phyloP scores from a whole-genome alignment of 2,329 filamentous ascomycete genomes.

The Trichoderma citrinoviride region DNA sequence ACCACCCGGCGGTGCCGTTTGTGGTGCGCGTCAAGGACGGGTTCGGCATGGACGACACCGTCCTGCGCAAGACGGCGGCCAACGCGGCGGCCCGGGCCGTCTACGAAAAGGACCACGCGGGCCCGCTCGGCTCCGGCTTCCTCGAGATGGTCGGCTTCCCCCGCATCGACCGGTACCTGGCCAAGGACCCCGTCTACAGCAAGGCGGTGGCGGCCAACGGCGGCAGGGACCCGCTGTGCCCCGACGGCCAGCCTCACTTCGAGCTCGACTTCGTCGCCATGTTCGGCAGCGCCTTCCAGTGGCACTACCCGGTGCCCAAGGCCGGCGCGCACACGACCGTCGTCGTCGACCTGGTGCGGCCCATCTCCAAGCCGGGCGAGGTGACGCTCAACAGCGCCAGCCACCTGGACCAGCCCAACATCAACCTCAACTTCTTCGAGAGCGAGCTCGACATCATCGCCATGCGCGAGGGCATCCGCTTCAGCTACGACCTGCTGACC shows the following conservation, averaged over 20 bases:
- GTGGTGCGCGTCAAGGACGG: conserved; percentile 46
- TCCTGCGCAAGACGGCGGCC: conserved; percentile 39
- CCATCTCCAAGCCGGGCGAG: conserved; percentile 45
- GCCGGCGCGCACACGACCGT: conserved; percentile 54
- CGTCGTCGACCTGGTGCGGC: conserved; percentile 48
- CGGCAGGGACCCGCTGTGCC: conserved; percentile 52
- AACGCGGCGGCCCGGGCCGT: conserved; percentile 35
- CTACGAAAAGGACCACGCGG: conserved; percentile 40
- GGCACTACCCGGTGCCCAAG: conserved; percentile 43
- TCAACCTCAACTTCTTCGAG: conserved; percentile 59
- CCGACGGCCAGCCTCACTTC: conserved; percentile 57
- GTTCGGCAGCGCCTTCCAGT: conserved; percentile 51
- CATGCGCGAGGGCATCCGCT: conserved; percentile 57
- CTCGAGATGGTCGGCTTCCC: conserved; percentile 56
- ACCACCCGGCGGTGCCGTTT: conserved; percentile 56
- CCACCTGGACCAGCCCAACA: conserved; percentile 56
- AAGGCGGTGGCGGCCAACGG: conserved; percentile 42
- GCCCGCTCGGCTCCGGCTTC: conserved; percentile 41
- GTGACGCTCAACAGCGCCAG: conserved; percentile 56
- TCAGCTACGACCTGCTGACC: conserved; percentile 55
- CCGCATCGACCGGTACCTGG: conserved; percentile 54
- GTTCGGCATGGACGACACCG: conserved; percentile 40
- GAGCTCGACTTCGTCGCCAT: conserved; percentile 61
- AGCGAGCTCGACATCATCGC: conserved; percentile 56
- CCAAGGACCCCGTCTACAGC: conserved; percentile 48